Percentiles rank a stretch among this genome's conserved stretches.
Evolutionary conservation across 1,139 yeast genomes (phyloP).

Genomic region (Yamadazyma blattariae): DNA sequence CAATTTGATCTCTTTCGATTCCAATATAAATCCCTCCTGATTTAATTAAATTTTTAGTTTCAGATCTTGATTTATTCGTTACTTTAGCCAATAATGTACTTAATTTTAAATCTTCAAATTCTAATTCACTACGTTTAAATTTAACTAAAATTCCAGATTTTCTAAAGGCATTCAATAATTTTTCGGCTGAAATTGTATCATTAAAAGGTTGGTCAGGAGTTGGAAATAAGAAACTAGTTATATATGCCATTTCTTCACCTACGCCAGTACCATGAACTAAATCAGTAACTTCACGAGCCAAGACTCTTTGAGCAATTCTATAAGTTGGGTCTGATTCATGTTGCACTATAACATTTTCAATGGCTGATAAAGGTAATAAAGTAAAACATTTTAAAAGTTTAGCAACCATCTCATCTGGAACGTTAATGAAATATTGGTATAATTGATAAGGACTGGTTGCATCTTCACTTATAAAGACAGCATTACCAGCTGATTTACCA

Average conservation of each 20-base stretch:
- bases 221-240: slow-evolving; percentile 67
- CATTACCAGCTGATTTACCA: slow-evolving; percentile 97
- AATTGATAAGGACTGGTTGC: slow-evolving; percentile 78
- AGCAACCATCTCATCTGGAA: slow-evolving; percentile 74
- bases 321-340: slow-evolving; percentile 60
- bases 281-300: slow-evolving; percentile 86
- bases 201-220: slow-evolving; percentile 49
- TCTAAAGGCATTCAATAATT: slow-evolving; percentile 56
- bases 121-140: slow-evolving; percentile 36
- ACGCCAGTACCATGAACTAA: slow-evolving; percentile 80
- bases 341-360: slow-evolving; percentile 48
- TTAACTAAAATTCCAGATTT: slow-evolving; percentile 57
- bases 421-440: slow-evolving; percentile 81
- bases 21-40: slow-evolving; percentile 79
- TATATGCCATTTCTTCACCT: slow-evolving; percentile 62
- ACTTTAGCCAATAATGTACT: slow-evolving; percentile 37
- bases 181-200: slow-evolving; percentile 47
- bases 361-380: slow-evolving; percentile 60
- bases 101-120: slow-evolving; percentile 34
- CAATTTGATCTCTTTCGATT: slow-evolving; percentile 51
- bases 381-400: slow-evolving; percentile 76
- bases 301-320: slow-evolving; percentile 68
- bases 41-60: slow-evolving; percentile 60
- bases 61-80: slow-evolving; percentile 44
- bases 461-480: slow-evolving; percentile 75